These are phyloP conservation scores for Epicoccum nigrum DNA, from an alignment of 2,329 filamentous ascomycete species.

Conservation along the genomic window DNA sequence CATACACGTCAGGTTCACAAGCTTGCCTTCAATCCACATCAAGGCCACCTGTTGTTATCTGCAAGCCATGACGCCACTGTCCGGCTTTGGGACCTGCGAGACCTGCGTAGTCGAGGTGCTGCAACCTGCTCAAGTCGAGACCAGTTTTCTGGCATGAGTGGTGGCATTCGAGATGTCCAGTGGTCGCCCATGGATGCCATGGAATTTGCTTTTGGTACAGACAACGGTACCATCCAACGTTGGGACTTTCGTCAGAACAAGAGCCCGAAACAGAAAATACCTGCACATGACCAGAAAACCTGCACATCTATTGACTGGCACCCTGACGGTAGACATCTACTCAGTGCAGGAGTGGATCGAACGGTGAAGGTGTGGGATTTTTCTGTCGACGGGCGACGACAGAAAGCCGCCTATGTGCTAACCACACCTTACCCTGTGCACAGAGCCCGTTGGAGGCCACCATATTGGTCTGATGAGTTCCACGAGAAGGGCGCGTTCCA, in stretches of 20 bases:
- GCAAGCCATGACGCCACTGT: conserved; percentile 70
- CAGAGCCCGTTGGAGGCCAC: conserved; percentile 67
- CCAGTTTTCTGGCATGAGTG: conserved; percentile 62
- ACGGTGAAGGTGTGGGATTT: conserved; percentile 70
- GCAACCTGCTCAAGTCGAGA: conserved; percentile 61
- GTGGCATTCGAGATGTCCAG: conserved; percentile 67
- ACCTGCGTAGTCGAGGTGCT: conserved; percentile 55
- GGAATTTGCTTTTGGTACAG: conserved; percentile 68
- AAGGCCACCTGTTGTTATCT: conserved; percentile 65
- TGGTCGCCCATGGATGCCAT: conserved; percentile 69
- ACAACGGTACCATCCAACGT: conserved; percentile 67
- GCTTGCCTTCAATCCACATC: conserved; percentile 68
- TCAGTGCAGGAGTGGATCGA: conserved; percentile 67
- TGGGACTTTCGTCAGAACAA: conserved; percentile 67
- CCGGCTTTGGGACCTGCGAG: conserved; percentile 68
- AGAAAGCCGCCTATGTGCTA: conserved; percentile 64
- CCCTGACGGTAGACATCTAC: conserved; percentile 68
- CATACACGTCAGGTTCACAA: conserved; percentile 70
- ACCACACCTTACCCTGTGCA: conserved; percentile 66
- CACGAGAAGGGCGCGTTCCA: conserved; percentile 61
- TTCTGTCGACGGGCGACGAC: conserved; percentile 60
- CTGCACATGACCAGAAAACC: conserved; percentile 63
- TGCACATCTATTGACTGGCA: conserved; percentile 72
- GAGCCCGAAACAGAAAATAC: conserved; percentile 64
- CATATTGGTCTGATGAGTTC: conserved; percentile 61